Evolutionary conservation across 179 eudicot species (phyloP).

Genomic region (Heliamphora ciliata): DNA sequence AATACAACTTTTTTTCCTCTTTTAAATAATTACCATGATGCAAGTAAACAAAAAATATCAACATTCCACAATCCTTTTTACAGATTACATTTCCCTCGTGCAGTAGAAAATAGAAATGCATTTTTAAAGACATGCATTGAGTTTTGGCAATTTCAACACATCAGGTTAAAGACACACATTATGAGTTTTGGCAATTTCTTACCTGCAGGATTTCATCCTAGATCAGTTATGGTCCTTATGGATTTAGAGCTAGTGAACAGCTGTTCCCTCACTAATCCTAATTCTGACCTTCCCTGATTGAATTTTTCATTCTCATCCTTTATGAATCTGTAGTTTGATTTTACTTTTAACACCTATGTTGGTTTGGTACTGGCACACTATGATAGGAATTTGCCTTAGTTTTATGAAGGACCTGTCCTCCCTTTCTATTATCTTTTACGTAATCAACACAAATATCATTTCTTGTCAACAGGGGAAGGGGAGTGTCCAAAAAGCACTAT

Average conservation of each 20-base stretch:
- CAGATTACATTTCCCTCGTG: background rate
- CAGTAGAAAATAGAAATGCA: background rate
- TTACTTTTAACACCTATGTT: background rate
- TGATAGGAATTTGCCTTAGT: background rate
- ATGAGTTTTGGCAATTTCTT: background rate
- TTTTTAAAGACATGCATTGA: background rate
- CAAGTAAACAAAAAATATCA: background rate
- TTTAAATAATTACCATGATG: background rate
- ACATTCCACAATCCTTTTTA: background rate
- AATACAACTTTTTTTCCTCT: background rate
- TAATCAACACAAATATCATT: background rate
- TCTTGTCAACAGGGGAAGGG: background rate
- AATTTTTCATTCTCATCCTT: background rate
- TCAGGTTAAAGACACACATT: too few relatives aligned
- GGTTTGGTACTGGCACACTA: background rate
- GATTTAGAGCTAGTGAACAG: background rate
- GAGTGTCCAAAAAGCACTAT: background rate
- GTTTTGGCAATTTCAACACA: background rate
- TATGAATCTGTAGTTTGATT: background rate
- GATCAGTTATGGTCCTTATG: background rate
- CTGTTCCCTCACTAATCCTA: background rate
- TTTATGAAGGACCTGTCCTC: conserved; percentile 1
- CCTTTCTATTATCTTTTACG: background rate
- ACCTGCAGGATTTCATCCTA: background rate
- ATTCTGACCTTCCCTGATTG: background rate